These are phyloP conservation scores for Tardiomyces blankii DNA, from an alignment of 1,139 yeast genomes.

Conservation along the genomic window DNA sequence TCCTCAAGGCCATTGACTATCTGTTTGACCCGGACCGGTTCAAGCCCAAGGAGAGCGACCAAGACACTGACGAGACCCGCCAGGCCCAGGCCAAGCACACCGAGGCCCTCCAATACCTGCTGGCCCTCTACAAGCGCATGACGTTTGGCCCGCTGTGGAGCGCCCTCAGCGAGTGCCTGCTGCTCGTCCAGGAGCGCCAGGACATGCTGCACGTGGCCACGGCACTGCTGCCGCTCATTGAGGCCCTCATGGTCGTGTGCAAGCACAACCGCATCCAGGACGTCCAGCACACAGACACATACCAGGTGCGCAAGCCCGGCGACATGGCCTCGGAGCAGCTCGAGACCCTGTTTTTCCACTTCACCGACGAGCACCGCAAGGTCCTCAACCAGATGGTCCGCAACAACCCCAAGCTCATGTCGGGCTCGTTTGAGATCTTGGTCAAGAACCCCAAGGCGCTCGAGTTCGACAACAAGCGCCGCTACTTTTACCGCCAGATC, in stretches of 20 bases:
- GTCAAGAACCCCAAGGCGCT: slow-evolving; percentile 82
- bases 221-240: slow-evolving; percentile 75
- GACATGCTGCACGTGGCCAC: slow-evolving; percentile 63
- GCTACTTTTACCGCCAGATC: slow-evolving; percentile 63
- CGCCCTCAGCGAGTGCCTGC: slow-evolving; percentile 67
- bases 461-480: slow-evolving; percentile 90
- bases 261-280: slow-evolving; percentile 73
- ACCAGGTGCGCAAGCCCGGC: slow-evolving; percentile 41
- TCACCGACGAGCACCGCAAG: slow-evolving; percentile 85
- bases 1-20: slow-evolving; percentile 82
- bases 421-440: slow-evolving; percentile 89
- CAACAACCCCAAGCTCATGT: slow-evolving; percentile 84
- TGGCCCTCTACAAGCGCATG: slow-evolving; percentile 46
- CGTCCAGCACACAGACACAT: slow-evolving; percentile 28
- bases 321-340: slow-evolving; percentile 70
- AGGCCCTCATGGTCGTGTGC: slow-evolving; percentile 90
- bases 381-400: slow-evolving; percentile 88
- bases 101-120: slow-evolving; percentile 18
- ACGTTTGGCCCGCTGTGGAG: slow-evolving; percentile 79
- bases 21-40: slow-evolving; percentile 41
- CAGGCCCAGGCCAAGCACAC: slow-evolving; percentile 15
- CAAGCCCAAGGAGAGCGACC: slow-evolving; percentile 9
- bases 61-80: slow-evolving; percentile 5
- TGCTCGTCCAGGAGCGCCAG: slow-evolving; percentile 31
- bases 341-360: slow-evolving; percentile 70